A percentile compares a stretch with the other conserved stretches of the same genome.
Evolutionary conservation across 1,139 yeast species (phyloP).

Genomic region (Kazachstania sp.): DNA sequence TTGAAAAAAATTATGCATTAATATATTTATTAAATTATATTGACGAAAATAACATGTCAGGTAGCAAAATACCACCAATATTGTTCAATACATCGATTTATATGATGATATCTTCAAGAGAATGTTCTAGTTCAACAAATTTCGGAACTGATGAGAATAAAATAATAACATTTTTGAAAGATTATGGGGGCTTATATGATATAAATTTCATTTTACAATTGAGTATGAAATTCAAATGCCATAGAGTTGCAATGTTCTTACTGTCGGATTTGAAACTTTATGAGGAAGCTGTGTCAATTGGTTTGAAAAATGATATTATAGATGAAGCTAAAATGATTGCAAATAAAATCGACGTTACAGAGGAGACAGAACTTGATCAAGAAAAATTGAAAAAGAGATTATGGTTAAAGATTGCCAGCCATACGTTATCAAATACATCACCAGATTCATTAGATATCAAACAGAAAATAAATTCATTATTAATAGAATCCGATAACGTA

Average conservation of each 20-base stretch:
- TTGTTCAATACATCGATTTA: slow-evolving; percentile 70
- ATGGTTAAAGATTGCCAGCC: slow-evolving; percentile 64
- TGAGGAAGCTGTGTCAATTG: slow-evolving; percentile 75
- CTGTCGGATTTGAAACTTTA: slow-evolving; percentile 58
- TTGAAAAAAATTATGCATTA: slow-evolving; percentile 52
- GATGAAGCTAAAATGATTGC: slow-evolving; percentile 48
- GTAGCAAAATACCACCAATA: slow-evolving; percentile 27
- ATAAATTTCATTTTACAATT: slow-evolving; percentile 67
- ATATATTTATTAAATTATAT: slow-evolving; percentile 56
- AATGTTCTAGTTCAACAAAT: not conserved
- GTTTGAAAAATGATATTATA: slow-evolving; percentile 53
- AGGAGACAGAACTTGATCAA: slow-evolving; percentile 40
- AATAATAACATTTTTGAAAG: slow-evolving; percentile 43
- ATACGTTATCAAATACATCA: slow-evolving; percentile 32
- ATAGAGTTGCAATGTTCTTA: slow-evolving; percentile 61
- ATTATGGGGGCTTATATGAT: slow-evolving; percentile 37
- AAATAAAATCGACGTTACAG: slow-evolving; percentile 2
- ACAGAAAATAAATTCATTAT: slow-evolving; percentile 32
- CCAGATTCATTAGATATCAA: slow-evolving; percentile 17
- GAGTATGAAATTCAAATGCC: slow-evolving; percentile 52
- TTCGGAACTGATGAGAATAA: slow-evolving; percentile 28
- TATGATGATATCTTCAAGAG: slow-evolving; percentile 45
- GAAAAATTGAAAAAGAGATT: slow-evolving; percentile 52
- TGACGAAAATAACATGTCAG: slow-evolving; percentile 36
- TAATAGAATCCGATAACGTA: slow-evolving; percentile 43